These are phyloP conservation scores for Cercophora samala DNA, from an alignment of 495 filamentous ascomycete genomes.

Conservation along the genomic window DNA sequence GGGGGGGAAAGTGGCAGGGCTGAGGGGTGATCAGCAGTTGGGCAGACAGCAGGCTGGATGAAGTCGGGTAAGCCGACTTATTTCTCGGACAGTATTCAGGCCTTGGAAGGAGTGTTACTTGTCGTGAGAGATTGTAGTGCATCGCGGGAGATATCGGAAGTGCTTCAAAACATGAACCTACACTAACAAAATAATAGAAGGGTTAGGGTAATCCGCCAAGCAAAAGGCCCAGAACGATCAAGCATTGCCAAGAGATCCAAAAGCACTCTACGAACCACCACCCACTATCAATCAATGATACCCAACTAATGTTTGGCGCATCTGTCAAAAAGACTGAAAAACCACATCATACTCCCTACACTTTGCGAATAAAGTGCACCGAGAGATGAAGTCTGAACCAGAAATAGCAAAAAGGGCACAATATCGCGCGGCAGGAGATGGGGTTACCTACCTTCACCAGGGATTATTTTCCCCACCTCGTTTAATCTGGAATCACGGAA, in stretches of 20 bases:
- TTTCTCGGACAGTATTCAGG: not conserved
- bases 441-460: not conserved
- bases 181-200: not conserved
- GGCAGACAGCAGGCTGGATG: not conserved
- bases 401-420: not conserved
- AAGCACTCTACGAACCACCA: not conserved
- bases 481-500: constrained; percentile 6
- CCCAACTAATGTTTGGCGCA: not conserved
- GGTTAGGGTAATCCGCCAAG: not conserved
- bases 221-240: not conserved
- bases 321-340: not conserved
- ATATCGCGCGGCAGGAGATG: not conserved
- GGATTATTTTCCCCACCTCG: not conserved
- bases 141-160: not conserved
- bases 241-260: not conserved
- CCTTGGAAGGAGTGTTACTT: not conserved
- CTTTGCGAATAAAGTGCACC: not conserved
- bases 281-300: not conserved
- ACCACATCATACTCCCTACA: not conserved
- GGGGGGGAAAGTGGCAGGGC: not conserved
- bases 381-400: not conserved
- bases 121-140: not conserved
- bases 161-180: not conserved
- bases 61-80: not conserved
- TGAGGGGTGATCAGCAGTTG: not conserved